phyloP scores from a whole-genome alignment of 768 basidiomycete species.

The Termitomyces sp. region DNA sequence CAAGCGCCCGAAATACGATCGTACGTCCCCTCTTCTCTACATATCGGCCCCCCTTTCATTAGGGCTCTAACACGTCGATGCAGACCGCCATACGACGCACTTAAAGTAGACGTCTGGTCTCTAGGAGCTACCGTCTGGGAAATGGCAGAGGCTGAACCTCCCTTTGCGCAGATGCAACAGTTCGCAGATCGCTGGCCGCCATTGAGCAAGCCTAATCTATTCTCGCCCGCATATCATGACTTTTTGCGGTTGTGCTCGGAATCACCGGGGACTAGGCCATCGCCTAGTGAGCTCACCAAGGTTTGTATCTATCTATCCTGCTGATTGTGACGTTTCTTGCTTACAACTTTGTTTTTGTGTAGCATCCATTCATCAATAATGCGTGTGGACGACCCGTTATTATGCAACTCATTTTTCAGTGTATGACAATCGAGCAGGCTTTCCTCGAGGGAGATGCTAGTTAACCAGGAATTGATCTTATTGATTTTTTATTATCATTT shows the following conservation, averaged over 20 bases:
- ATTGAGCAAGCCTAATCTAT: conserved; percentile 50
- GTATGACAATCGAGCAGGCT: conserved; percentile 57
- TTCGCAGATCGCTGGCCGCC: conserved; percentile 63
- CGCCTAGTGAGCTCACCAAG: conserved; percentile 49
- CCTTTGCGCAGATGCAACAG: conserved; percentile 56
- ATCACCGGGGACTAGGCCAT: conserved; percentile 49
- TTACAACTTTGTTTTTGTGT: not conserved
- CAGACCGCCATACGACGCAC: conserved; percentile 65
- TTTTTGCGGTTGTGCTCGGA: conserved; percentile 66
- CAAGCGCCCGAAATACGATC: conserved; percentile 78
- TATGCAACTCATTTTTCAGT: conserved; percentile 59
- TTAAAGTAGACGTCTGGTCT: conserved; percentile 78
- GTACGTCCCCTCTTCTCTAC: conserved; percentile 31
- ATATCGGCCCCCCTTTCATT: too few relatives aligned
- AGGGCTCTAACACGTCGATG: not conserved
- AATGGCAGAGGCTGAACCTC: conserved; percentile 68
- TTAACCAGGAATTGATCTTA: conserved; percentile 3
- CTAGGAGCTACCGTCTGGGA: conserved; percentile 84
- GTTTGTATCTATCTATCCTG: conserved; percentile 30
- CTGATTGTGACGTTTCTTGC: not conserved
- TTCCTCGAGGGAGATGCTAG: conserved; percentile 22
- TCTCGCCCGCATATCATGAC: conserved; percentile 66
- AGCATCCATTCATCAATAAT: conserved; percentile 63
- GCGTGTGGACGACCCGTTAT: conserved; percentile 67
- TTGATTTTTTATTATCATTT: not conserved